Conservation (phyloP, 345 rosid genomes). For the Bruguiera sexangula region DNA sequence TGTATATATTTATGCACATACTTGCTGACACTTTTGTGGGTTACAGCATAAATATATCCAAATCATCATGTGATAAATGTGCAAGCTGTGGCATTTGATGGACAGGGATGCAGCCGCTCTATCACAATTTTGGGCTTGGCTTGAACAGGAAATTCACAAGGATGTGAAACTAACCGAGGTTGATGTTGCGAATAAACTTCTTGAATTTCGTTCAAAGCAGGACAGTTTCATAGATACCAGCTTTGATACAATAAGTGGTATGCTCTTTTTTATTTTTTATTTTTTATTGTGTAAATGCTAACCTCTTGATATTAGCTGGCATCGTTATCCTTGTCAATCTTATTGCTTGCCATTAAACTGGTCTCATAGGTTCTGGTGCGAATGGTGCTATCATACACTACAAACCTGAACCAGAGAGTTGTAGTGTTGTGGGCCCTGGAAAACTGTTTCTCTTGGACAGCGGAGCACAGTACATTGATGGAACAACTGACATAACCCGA, state of each 20-base stretch:
- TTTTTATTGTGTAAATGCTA: not conserved
- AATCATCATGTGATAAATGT: not conserved
- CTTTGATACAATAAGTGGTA: constrained; percentile 96
- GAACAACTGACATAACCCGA: constrained; percentile 95
- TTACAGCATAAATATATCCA: not conserved
- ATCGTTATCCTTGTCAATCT: constrained; percentile 1
- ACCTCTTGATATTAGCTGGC: not conserved
- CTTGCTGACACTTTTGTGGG: too few species aligned
- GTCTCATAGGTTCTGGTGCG: constrained; percentile 78
- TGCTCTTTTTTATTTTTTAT: constrained; percentile 18
- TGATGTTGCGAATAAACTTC: constrained; percentile 79
- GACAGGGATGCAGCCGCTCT: constrained; percentile 96
- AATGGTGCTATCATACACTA: constrained; percentile 97
- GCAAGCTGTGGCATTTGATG: constrained; percentile 9
- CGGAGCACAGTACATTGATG: constrained; percentile 95
- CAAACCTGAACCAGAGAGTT: constrained; percentile 76
- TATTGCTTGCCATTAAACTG: constrained; percentile 14
- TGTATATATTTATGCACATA: too few species aligned
- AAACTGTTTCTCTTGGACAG: constrained; percentile 85
- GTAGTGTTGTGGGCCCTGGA: constrained; percentile 66
- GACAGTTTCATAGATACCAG: constrained; percentile 88
- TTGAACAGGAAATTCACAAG: constrained; percentile 70
- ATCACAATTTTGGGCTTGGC: constrained; percentile 89
- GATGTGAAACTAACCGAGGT: constrained; percentile 74
- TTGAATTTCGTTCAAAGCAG: constrained; percentile 78